Evolutionary conservation across 2,329 filamentous ascomycete species (phyloP).

Genomic region (Balansia obtecta): DNA sequence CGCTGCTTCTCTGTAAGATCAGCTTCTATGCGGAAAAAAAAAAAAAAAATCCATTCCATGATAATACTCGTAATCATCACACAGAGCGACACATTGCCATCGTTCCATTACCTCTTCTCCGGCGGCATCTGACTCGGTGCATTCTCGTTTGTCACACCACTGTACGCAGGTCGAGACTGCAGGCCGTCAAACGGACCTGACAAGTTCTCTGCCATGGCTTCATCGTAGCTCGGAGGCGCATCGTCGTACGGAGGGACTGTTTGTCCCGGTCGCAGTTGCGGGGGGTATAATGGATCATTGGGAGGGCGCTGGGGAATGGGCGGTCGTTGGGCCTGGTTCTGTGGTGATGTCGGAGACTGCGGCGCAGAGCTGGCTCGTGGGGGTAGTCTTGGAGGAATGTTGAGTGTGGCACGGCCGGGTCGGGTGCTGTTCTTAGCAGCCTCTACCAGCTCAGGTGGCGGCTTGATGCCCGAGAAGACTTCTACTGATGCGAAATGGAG

Average conservation of each 20-base stretch:
- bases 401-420: constrained; percentile 26
- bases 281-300: constrained; percentile 43
- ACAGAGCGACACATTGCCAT: not conserved
- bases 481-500: constrained; percentile 62
- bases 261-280: constrained; percentile 36
- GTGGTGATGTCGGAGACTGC: constrained; percentile 11
- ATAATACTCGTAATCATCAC: too few species aligned
- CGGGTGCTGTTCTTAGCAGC: constrained; percentile 28
- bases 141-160: constrained; percentile 49
- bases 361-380: constrained; percentile 19
- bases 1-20: not conserved
- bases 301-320: constrained; percentile 17
- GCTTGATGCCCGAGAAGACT: constrained; percentile 78
- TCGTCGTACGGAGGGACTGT: constrained; percentile 46
- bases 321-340: constrained; percentile 6
- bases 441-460: constrained; percentile 63
- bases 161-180: constrained; percentile 52
- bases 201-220: constrained; percentile 71
- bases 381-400: constrained; percentile 22
- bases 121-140: constrained; percentile 37
- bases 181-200: constrained; percentile 53
- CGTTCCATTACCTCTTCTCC: constrained; percentile 22
- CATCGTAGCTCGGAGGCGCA: constrained; percentile 90
- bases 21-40: too few species aligned
- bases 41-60: too few species aligned